Evolutionary conservation across 176 grass and related monocot species (phyloP).

Genomic region (Tillandsia fasciculata): DNA sequence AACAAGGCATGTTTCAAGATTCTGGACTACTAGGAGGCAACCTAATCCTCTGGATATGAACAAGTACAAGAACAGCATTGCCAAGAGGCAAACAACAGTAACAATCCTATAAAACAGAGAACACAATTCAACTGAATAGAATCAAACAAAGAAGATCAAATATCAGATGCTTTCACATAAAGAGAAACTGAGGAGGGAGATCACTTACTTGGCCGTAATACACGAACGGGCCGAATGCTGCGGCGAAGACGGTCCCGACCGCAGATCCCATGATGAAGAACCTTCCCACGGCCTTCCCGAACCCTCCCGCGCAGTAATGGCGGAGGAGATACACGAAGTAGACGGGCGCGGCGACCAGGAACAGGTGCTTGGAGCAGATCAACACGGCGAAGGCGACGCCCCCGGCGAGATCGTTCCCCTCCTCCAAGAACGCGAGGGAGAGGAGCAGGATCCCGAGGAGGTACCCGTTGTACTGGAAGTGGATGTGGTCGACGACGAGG

Average conservation of each 20-base stretch:
- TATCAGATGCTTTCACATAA: background rate
- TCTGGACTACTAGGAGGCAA: too few relatives aligned
- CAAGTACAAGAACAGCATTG: too few relatives aligned
- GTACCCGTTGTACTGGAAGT: constrained; percentile 88
- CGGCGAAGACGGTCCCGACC: constrained; percentile 53
- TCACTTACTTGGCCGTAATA: constrained; percentile 70
- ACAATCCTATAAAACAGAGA: too few relatives aligned
- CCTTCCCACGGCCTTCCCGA: constrained; percentile 36
- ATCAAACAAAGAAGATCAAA: background rate
- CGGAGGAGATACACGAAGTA: constrained; percentile 77
- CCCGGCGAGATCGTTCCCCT: constrained; percentile 57
- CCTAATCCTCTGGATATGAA: too few relatives aligned
- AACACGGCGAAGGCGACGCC: constrained; percentile 53
- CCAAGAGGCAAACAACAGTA: too few relatives aligned
- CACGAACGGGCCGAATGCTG: constrained; percentile 59
- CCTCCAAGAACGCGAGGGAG: constrained; percentile 54
- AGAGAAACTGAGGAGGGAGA: background rate
- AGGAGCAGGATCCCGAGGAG: constrained; percentile 51
- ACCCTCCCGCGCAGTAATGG: constrained; percentile 66
- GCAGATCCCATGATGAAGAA: constrained; percentile 43
- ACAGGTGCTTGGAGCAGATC: constrained; percentile 85
- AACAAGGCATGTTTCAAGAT: too few relatives aligned
- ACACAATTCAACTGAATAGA: too few relatives aligned
- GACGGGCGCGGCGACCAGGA: constrained; percentile 64
- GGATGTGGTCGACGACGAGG: constrained; percentile 66